Base-by-base conservation (phyloP, 768 basidiomycete species). In the Naganishia antarctica region DNA sequence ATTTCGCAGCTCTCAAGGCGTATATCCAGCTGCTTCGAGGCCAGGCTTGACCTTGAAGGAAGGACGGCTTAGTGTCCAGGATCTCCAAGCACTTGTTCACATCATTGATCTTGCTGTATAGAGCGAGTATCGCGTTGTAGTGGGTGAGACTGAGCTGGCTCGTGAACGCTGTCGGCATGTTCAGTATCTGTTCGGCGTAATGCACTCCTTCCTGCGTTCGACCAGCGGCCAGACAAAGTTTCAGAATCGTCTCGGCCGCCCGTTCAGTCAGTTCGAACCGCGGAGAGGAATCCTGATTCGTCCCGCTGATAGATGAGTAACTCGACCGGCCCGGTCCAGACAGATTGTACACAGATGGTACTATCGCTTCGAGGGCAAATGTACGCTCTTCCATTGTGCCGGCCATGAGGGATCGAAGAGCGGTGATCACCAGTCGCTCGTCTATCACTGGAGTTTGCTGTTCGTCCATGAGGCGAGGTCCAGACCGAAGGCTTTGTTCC, bases 181-280 rank as follows among this genome's bases (percentile, higher is more conserved):
- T 64, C 0, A 74, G 58, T 48, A 76, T 68, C 9, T 69, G 34
- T 1, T 66, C 47, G 0, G 71, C 68, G 62, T 67, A 71, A 60
- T 73, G 70, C 18, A 68, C 34, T 12, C 70, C 72, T 18, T 66
- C 43, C 23, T 60, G 57, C 12, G 65, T 48, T 53, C 68, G 65
- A 6, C 64, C 58, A 12, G 58, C 49, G 4, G 49, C 32, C 13
- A 51, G 49, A 23, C 71, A 60, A n/a, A 68, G 57, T 12, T 67
- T 60, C 21, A 73, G 44, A 40, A 73, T 66, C 15, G 70, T 61
- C 6, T 71, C 72, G 5, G 70, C 74, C 28, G 68, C 45, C 26
- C 61, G 45, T 18, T 71, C 60, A n/a, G 64, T 66, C 15, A 73
- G 57, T 7, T 49, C 32, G 4, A 74, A 62, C 1, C 40, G 44